Percentiles rank a stretch among this genome's conserved stretches.
phyloP scores from a whole-genome alignment of 129 eudicot genomes.

The Flaveria brownii region DNA sequence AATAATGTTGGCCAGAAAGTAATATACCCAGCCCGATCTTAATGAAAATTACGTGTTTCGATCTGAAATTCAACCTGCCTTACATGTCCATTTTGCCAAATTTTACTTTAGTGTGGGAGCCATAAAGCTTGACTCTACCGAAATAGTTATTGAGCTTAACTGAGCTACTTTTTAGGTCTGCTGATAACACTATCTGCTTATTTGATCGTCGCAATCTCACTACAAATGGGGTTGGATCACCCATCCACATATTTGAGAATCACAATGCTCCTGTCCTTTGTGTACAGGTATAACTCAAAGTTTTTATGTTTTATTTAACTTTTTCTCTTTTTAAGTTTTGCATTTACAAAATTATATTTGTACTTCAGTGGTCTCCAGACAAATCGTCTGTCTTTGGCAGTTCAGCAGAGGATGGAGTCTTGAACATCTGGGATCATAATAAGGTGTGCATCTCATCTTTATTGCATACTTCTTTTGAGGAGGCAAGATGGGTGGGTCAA shows the following conservation, averaged over 20 bases:
- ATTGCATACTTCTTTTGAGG: background rate
- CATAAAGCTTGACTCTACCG: background rate
- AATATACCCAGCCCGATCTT: background rate
- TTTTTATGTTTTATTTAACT: background rate
- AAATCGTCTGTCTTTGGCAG: slow-evolving; percentile 90
- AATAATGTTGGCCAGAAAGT: background rate
- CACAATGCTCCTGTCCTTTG: slow-evolving; percentile 90
- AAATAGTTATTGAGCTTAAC: background rate
- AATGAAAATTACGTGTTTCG: background rate
- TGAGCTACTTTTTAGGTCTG: slow-evolving; percentile 55
- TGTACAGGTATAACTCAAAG: slow-evolving; percentile 59
- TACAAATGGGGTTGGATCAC: slow-evolving; percentile 76
- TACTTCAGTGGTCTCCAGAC: slow-evolving; percentile 73
- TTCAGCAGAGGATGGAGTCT: slow-evolving; percentile 84
- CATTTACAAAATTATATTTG: background rate
- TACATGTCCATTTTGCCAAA: background rate
- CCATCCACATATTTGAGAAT: slow-evolving; percentile 74
- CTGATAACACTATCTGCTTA: slow-evolving; percentile 79
- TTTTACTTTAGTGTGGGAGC: background rate
- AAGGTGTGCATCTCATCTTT: slow-evolving; percentile 41
- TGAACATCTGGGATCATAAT: slow-evolving; percentile 81
- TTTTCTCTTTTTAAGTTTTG: background rate
- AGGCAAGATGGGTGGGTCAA: background rate
- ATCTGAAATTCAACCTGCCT: background rate
- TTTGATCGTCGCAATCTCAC: slow-evolving; percentile 86